Conservation (phyloP, 208 protist genomes). For the Crithidia bombi region DNA sequence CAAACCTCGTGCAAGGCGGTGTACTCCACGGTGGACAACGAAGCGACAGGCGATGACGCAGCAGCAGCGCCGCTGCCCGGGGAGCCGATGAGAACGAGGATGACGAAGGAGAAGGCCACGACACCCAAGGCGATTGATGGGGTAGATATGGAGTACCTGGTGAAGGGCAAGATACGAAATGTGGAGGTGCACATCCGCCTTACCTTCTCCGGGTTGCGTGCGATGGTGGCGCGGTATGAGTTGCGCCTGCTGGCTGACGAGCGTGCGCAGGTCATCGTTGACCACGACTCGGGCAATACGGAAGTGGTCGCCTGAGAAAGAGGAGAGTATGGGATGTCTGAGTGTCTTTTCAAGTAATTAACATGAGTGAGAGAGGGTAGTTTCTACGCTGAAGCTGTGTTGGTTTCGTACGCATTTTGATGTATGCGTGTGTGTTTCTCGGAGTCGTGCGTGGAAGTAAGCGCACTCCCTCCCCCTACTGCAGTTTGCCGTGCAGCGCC, state of each 20-base stretch:
- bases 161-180: conserved; percentile 54
- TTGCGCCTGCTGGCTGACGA: conserved; percentile 60
- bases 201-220: conserved; percentile 60
- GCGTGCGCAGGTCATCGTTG: conserved; percentile 57
- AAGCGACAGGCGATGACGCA: background rate
- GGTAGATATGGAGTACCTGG: conserved; percentile 67
- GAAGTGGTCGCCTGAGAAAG: conserved; percentile 41
- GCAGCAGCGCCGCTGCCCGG: conserved; percentile 5
- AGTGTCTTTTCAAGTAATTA: background rate
- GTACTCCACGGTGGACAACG: conserved; percentile 8
- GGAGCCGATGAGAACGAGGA: conserved; percentile 9
- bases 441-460: too few species aligned
- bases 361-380: too few species aligned
- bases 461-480: too few species aligned
- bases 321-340: background rate
- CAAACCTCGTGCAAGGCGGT: conserved; percentile 31
- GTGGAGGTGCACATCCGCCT: conserved; percentile 68
- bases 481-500: too few species aligned
- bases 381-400: too few species aligned
- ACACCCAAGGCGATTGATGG: conserved; percentile 30
- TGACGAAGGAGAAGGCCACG: conserved; percentile 7
- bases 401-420: too few species aligned
- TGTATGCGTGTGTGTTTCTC: too few species aligned
- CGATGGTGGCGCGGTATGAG: conserved; percentile 64
- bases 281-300: conserved; percentile 63